Percentiles rank a stretch among this genome's conserved stretches.
These are phyloP conservation scores for Cyanophora paradoxa DNA, from an alignment of 78 protist species.

Conservation along the genomic window DNA sequence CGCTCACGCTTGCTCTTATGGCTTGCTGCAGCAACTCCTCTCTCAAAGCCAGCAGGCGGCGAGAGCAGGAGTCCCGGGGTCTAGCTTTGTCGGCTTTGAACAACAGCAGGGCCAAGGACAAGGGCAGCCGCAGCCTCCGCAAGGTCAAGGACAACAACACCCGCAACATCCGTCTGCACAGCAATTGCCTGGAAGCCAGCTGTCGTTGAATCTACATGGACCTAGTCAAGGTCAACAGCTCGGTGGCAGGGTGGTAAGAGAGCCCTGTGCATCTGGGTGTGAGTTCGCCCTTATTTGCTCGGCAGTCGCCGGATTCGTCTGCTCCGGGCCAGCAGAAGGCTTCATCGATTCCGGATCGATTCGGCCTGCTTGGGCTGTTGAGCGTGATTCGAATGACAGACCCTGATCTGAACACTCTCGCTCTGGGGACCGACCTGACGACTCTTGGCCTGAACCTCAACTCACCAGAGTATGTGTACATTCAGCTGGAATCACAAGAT, in stretches of 20 bases:
- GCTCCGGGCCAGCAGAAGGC: neutral
- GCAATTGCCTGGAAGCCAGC: too few relatives aligned
- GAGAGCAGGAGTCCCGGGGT: too few relatives aligned
- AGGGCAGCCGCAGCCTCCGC: too few relatives aligned
- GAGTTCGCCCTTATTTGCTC: neutral
- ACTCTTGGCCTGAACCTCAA: conserved; percentile 81
- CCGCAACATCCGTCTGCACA: too few relatives aligned
- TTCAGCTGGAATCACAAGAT: too few relatives aligned
- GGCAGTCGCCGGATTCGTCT: neutral
- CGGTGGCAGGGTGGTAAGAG: neutral
- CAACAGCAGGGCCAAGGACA: too few relatives aligned
- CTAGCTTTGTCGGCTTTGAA: too few relatives aligned
- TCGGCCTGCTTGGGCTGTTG: conserved; percentile 79
- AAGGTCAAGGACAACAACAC: too few relatives aligned
- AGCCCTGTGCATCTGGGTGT: neutral
- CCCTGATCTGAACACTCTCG: conserved; percentile 68
- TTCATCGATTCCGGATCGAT: neutral
- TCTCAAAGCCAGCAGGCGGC: too few relatives aligned
- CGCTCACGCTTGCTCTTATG: too few relatives aligned
- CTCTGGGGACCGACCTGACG: conserved; percentile 86
- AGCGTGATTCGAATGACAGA: conserved; percentile 70
- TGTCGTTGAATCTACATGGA: neutral
- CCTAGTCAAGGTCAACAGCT: neutral
- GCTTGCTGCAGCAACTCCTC: too few relatives aligned
- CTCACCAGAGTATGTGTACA: conserved; percentile 59